Base-by-base conservation (phyloP, 768 basidiomycete genomes). In the Suillus cothurnatus region DNA sequence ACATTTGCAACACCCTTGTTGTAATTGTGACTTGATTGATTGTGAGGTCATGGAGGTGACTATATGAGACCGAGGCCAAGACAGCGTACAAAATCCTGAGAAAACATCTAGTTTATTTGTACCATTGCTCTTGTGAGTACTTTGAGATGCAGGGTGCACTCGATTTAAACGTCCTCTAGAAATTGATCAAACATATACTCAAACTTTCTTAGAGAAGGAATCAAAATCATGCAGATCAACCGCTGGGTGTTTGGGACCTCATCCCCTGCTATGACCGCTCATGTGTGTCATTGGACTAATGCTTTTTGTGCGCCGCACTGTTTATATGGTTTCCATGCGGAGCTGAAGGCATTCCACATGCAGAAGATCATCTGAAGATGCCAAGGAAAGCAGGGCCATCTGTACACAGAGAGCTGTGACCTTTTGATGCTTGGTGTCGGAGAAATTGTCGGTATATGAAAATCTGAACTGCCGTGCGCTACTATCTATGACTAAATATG, bases 271-370 rank as follows among this genome's bases (percentile, higher is more conserved):
- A 38, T 38, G 12, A 38, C 12, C 12, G 0, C 12, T 38, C 36
- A 38, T 11, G 36, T 38, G 7, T 7, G 36, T 12, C 36, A 7
- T 38, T 38, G 2, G 14, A 38, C 12, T 38, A 12, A 38, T 38
- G 36, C 36, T 38, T 2, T 14, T 38, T 38, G 34, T 68, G 86
- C 84, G 59, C 97, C 97, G 11, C 85, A 99, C 56, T 98, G 99
- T 85, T 77, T 99, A 74, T 88, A 93, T 73, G 88, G 92, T 26
- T 99, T 99, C 89, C 97, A 97, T 2, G 92, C 90, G 26, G 90
- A 93, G 74, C 84, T 99, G 70, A 99, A 99, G 81, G 89, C 93
- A 26, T 99, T 99, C 79, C 99, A 99, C 80, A 99, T 99, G 97
- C 92, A 95, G 83, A 91, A 86, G n/a, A n/a, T n/a, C n/a, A n/a